Evolutionary conservation across 148 eudicot genomes (phyloP).

Genomic region (Rhododendron molle): DNA sequence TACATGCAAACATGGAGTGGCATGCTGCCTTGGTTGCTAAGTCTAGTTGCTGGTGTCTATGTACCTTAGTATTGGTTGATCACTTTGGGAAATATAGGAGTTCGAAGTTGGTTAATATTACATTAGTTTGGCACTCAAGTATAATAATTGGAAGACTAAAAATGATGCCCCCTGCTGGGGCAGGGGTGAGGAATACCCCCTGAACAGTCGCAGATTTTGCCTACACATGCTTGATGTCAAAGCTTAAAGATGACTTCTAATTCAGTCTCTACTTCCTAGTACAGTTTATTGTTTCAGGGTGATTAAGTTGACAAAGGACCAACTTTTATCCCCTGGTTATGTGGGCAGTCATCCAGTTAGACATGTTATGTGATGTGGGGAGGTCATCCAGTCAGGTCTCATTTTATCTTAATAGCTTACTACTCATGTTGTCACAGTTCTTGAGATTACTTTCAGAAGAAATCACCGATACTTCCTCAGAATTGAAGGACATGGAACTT

Average conservation of each 20-base stretch:
- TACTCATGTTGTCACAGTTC: slow-evolving; percentile 40
- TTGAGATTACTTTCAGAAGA: slow-evolving; percentile 74
- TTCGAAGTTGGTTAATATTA: not conserved
- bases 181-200: not conserved
- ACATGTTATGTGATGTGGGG: not conserved
- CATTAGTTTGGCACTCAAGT: not conserved
- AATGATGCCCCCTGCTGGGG: not conserved
- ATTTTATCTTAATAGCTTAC: not conserved
- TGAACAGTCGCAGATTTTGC: not conserved
- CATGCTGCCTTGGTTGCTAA: not conserved
- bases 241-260: slow-evolving; percentile 3
- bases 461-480: slow-evolving; percentile 40
- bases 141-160: not conserved
- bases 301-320: not conserved
- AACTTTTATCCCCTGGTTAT: not conserved
- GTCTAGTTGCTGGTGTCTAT: not conserved
- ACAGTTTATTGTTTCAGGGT: not conserved
- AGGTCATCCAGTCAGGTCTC: not conserved
- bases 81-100: not conserved
- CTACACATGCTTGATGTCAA: not conserved
- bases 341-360: not conserved
- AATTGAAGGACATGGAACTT: slow-evolving; percentile 50
- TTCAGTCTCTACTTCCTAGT: not conserved
- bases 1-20: not conserved
- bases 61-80: not conserved